phyloP scores from a whole-genome alignment of 345 rosid species.

The Durio zibethinus region DNA sequence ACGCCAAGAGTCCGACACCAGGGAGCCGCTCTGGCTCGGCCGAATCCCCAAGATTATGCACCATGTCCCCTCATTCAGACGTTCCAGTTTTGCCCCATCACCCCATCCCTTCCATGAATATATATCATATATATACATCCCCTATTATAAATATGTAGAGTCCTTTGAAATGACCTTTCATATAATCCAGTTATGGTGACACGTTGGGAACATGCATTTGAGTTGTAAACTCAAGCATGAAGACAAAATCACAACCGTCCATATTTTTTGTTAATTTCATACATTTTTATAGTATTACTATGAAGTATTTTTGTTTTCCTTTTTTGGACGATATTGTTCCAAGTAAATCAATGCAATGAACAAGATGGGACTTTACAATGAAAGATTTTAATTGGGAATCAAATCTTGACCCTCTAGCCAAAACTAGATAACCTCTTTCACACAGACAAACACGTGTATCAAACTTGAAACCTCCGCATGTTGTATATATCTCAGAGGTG shows the following conservation, averaged over 20 bases:
- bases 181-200: slow-evolving; percentile 23
- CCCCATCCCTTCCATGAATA: slow-evolving; percentile 6
- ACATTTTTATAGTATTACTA: not conserved
- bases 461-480: not conserved
- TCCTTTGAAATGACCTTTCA: slow-evolving; percentile 52
- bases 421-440: not conserved
- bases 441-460: not conserved
- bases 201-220: slow-evolving; percentile 34
- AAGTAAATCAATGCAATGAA: not conserved
- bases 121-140: not conserved
- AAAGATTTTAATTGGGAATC: not conserved
- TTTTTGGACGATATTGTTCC: slow-evolving; percentile 4
- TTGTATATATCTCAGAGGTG: too few relatives aligned
- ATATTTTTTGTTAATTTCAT: not conserved
- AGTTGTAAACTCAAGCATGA: not conserved
- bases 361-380: slow-evolving; percentile 10
- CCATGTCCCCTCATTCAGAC: slow-evolving; percentile 28
- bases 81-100: slow-evolving; percentile 16
- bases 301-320: not conserved
- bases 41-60: slow-evolving; percentile 47
- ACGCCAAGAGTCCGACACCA: slow-evolving; percentile 46
- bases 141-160: slow-evolving; percentile 2
- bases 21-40: slow-evolving; percentile 44
- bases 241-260: slow-evolving; percentile 24
- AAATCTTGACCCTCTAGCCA: slow-evolving; percentile 6